Evolutionary conservation across 2,329 filamentous ascomycete genomes (phyloP), one percentile per base, ranked within the genome.

Genomic region (Penicillium palitans): DNA sequence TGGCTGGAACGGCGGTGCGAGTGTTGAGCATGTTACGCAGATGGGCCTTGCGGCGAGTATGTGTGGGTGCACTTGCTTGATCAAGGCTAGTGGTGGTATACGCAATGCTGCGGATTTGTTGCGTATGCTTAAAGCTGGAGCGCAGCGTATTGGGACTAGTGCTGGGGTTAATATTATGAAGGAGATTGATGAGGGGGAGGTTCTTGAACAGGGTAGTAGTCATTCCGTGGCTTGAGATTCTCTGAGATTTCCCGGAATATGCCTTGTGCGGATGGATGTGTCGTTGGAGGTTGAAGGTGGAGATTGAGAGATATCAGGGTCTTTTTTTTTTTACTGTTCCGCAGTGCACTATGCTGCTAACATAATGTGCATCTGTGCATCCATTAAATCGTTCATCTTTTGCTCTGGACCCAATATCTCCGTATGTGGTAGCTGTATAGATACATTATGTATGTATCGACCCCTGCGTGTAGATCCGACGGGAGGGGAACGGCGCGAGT

Each of bases 11-110:
- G 84, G 84, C 0, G 83, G 84, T 9, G 84, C 84, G 0, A 80
- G 68, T 37, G 72, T 79, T 17, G 78, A 82, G 52, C 74, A 84
- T 64, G 82, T 87, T 25, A 72, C 76, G 49, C 68, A 84, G 29
- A 87, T 87, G 84, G 76, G 78, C 13, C 75, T 76, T 10, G 78
- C 77, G 4, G 79, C 79, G 12, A 77, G 81, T 62, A 37, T 68
- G 31, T 65, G 82, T n/a, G 76, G 74, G 56, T 62, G 70, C 61
- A 64, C 70, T 50, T 65, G 82, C 74, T 73, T 79, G 55, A 82
- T 87, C 46, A 86, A 87, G 71, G 84, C 84, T 8, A 84, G 81
- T 59, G 84, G 84, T 4, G 84, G 83, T 0, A 76, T 87, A 1
- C 74, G 81, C 61, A 80, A 77, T 19, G 68, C 81, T 21, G 78